Conservation (phyloP, 2,329 filamentous ascomycete species). For the Fragosphaeria purpurea region DNA sequence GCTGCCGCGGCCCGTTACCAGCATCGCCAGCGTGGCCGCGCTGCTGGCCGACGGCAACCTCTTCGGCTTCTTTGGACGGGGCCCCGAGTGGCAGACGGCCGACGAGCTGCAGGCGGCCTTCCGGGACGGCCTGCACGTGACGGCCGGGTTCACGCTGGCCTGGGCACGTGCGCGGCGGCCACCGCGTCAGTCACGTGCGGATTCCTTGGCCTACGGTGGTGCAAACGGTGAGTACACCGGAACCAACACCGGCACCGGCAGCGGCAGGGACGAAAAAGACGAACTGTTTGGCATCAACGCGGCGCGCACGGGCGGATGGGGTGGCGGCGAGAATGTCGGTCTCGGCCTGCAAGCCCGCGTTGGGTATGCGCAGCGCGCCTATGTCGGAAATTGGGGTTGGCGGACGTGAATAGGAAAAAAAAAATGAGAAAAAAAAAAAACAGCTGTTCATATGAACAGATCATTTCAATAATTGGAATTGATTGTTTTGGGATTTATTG, state of each 20-base stretch:
- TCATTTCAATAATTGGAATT: too few relatives aligned
- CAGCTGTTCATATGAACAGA: too few relatives aligned
- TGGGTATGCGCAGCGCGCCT: conserved; percentile 10
- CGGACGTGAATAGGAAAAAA: too few relatives aligned
- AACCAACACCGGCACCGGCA: too few relatives aligned
- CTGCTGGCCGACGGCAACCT: conserved; percentile 29
- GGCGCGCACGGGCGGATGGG: conserved; percentile 16
- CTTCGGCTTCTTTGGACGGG: conserved; percentile 18
- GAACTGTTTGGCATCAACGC: conserved; percentile 15
- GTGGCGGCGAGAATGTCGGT: conserved; percentile 15
- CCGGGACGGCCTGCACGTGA: conserved; percentile 16
- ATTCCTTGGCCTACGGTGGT: not conserved
- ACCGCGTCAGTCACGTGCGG: conserved; percentile 1
- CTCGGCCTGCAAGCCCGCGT: conserved; percentile 16
- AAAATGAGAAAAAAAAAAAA: too few relatives aligned
- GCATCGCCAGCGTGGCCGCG: conserved; percentile 27
- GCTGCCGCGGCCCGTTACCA: conserved; percentile 22
- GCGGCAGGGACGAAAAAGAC: not conserved
- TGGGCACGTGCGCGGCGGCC: conserved; percentile 13
- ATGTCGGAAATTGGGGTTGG: conserved; percentile 6
- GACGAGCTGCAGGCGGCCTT: conserved; percentile 14
- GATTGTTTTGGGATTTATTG: too few relatives aligned
- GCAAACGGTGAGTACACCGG: not conserved
- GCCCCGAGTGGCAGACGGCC: conserved; percentile 18
- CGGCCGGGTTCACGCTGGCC: conserved; percentile 17